Conservation (phyloP, 371 early-diverging fungal species). For the Apophysomyces ossiformis region DNA sequence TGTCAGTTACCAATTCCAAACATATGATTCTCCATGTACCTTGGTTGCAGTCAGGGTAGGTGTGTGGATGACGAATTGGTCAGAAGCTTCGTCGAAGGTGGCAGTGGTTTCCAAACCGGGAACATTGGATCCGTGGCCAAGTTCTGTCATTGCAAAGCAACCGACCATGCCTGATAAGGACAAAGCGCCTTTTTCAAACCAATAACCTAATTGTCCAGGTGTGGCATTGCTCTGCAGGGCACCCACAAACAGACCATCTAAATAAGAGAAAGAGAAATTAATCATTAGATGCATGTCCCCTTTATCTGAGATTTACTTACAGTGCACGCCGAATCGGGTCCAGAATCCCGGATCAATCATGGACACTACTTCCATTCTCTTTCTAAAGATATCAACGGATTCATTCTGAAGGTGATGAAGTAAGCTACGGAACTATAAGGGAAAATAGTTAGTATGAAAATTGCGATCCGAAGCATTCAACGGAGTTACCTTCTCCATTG, state of each 20-base stretch:
- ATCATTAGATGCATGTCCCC: not conserved
- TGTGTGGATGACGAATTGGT: constrained; percentile 90
- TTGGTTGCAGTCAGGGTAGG: constrained; percentile 91
- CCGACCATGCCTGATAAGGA: constrained; percentile 83
- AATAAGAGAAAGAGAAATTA: not conserved
- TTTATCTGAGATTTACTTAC: constrained; percentile 32
- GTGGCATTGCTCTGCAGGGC: constrained; percentile 90
- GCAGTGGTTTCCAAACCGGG: constrained; percentile 94
- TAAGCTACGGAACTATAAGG: constrained; percentile 65
- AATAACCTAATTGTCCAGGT: constrained; percentile 83
- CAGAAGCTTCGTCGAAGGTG: constrained; percentile 82
- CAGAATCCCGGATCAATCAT: constrained; percentile 89
- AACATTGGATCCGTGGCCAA: constrained; percentile 91
- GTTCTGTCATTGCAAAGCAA: constrained; percentile 93
- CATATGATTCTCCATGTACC: constrained; percentile 16
- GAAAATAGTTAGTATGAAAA: not conserved
- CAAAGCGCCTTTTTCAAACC: constrained; percentile 89
- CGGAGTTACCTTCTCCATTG: constrained; percentile 76
- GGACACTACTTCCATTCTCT: constrained; percentile 83
- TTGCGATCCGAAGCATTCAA: not conserved
- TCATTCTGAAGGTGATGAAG: constrained; percentile 80
- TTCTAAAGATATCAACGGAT: constrained; percentile 73
- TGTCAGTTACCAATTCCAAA: not conserved
- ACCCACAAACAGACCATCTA: constrained; percentile 86
- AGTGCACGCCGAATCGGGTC: constrained; percentile 93